A percentile compares a stretch with the other conserved stretches of the same genome.
These are phyloP conservation scores for Tephrocybe sp. DNA, from an alignment of 768 basidiomycete genomes.

Conservation along the genomic window DNA sequence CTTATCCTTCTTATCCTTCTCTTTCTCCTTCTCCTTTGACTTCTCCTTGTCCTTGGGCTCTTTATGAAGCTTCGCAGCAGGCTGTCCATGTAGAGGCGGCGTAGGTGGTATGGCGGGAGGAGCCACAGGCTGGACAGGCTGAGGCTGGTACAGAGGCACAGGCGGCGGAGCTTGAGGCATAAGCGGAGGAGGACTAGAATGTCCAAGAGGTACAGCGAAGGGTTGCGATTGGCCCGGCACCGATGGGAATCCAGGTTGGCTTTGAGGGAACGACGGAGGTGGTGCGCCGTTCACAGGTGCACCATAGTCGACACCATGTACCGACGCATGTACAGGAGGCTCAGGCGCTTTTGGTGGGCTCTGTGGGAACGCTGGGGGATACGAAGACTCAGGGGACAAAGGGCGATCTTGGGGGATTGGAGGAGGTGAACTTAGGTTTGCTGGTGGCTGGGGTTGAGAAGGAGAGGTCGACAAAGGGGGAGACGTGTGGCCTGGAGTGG, in stretches of 20 bases:
- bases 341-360: background rate
- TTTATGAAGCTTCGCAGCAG: background rate
- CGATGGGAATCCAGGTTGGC: background rate
- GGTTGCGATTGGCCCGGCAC: background rate
- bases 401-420: background rate
- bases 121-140: background rate
- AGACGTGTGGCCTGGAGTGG: background rate
- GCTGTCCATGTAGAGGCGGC: background rate
- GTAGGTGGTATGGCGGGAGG: slow-evolving; percentile 1
- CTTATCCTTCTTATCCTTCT: background rate
- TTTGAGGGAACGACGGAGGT: background rate
- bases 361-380: background rate
- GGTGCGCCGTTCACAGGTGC: background rate
- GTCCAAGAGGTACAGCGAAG: background rate
- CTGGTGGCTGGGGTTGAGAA: background rate
- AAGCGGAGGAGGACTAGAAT: background rate
- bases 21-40: background rate
- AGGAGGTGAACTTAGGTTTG: background rate
- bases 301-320: background rate
- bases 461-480: background rate
- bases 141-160: slow-evolving; percentile 9
- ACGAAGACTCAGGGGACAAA: background rate
- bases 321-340: background rate
- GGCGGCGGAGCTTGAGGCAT: background rate
- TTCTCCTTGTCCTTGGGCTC: background rate